phyloP scores from a whole-genome alignment of 2,329 filamentous ascomycete genomes.

The Fusarium lyarnte region DNA sequence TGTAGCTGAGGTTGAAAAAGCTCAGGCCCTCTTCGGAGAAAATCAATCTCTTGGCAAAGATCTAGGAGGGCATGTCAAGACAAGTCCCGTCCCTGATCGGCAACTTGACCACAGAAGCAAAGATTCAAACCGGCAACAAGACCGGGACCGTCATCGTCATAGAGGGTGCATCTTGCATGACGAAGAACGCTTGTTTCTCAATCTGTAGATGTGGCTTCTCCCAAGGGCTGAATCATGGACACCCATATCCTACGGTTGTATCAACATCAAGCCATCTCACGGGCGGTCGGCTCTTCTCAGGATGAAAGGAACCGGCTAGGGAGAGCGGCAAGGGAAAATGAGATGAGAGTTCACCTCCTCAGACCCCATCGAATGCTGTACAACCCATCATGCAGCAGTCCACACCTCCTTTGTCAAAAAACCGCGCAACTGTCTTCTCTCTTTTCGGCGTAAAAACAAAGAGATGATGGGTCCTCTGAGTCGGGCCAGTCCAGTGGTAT shows the following conservation, averaged over 20 bases:
- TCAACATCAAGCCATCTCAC: constrained; percentile 5
- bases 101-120: constrained; percentile 10
- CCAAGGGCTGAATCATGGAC: background rate
- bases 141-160: constrained; percentile 15
- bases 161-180: constrained; percentile 19
- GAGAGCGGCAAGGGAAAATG: constrained; percentile 4
- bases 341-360: background rate
- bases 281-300: constrained; percentile 24
- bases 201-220: constrained; percentile 18
- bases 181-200: constrained; percentile 11
- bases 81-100: constrained; percentile 37
- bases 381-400: constrained; percentile 24
- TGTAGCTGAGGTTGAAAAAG: constrained; percentile 3
- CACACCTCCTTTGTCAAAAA: constrained; percentile 34
- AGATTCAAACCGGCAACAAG: background rate
- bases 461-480: constrained; percentile 22
- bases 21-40: constrained; percentile 33
- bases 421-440: constrained; percentile 24
- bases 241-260: background rate
- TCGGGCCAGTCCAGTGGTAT: constrained; percentile 33
- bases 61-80: constrained; percentile 28
- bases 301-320: constrained; percentile 30
- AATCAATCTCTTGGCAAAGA: constrained; percentile 39
- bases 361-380: constrained; percentile 3
- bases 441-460: constrained; percentile 1